phyloP scores from a whole-genome alignment of 2,329 filamentous ascomycete genomes.

The Fusarium burgessii region DNA sequence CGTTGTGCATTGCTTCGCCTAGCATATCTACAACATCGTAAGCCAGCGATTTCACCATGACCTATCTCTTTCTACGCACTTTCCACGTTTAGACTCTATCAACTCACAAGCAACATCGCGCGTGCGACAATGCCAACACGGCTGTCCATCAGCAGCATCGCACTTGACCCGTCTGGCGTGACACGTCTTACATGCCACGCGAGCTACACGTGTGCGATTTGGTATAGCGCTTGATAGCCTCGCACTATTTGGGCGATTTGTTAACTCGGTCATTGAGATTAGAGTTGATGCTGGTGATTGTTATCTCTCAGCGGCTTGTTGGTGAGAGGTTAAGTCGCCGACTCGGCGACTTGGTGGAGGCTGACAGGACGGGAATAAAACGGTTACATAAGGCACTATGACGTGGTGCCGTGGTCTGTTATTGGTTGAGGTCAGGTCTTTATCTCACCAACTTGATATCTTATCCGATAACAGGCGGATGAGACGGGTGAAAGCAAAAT shows the following conservation, averaged over 20 bases:
- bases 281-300: background rate
- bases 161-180: constrained; percentile 37
- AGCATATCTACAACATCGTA: background rate
- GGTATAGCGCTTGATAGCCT: background rate
- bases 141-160: constrained; percentile 31
- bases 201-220: constrained; percentile 13
- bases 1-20: constrained; percentile 9
- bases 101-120: constrained; percentile 29
- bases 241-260: accelerated
- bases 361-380: background rate
- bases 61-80: background rate
- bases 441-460: background rate
- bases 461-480: background rate
- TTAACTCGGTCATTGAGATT: background rate
- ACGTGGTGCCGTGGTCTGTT: background rate
- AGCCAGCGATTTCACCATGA: background rate
- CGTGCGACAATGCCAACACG: constrained; percentile 39
- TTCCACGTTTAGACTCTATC: constrained; percentile 36
- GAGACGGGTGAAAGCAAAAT: too few species aligned
- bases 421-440: background rate
- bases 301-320: constrained; percentile 1
- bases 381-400: constrained; percentile 4
- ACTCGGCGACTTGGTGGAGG: constrained; percentile 8
- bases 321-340: constrained; percentile 12
- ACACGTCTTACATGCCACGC: constrained; percentile 40